These are phyloP conservation scores for Dipodascus albidus DNA, from an alignment of 805 yeast genomes.

Conservation along the genomic window DNA sequence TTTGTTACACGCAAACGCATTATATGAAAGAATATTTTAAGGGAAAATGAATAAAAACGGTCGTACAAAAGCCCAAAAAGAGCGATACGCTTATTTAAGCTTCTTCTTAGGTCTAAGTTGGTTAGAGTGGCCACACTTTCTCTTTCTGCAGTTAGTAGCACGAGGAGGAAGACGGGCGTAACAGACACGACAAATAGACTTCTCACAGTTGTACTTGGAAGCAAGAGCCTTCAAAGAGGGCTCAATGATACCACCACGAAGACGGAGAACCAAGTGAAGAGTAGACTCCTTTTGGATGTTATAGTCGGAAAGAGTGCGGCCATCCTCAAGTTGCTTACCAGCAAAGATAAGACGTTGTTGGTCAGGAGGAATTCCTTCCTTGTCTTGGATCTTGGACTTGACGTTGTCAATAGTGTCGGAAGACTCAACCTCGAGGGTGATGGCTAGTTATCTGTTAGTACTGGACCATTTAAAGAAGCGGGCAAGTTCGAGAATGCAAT, in stretches of 20 bases:
- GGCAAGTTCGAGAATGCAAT: slow-evolving; percentile 26
- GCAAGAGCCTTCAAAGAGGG: slow-evolving; percentile 99
- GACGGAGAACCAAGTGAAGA: slow-evolving; percentile 88
- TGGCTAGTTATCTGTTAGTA: slow-evolving; percentile 39
- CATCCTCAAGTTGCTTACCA: slow-evolving; percentile 99
- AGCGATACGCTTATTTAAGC: slow-evolving; percentile 65
- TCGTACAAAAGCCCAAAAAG: slow-evolving; percentile 1
- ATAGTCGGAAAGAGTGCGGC: slow-evolving; percentile 98
- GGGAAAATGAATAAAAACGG: slow-evolving; percentile 3
- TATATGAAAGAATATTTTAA: neutral
- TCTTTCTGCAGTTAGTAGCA: slow-evolving; percentile 99
- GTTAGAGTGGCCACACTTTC: slow-evolving; percentile 99
- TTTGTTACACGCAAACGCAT: slow-evolving; percentile 1
- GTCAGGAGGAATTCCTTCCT: slow-evolving; percentile 99
- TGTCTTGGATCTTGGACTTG: slow-evolving; percentile 97
- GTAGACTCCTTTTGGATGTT: slow-evolving; percentile 99
- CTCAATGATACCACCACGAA: slow-evolving; percentile 99
- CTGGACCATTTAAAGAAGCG: slow-evolving; percentile 28
- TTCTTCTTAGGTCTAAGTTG: slow-evolving; percentile 99
- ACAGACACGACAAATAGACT: slow-evolving; percentile 98
- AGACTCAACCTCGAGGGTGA: slow-evolving; percentile 97
- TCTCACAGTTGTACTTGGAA: slow-evolving; percentile 99
- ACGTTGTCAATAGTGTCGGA: slow-evolving; percentile 98
- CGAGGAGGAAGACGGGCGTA: slow-evolving; percentile 99
- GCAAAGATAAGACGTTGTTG: slow-evolving; percentile 99